These are phyloP conservation scores for Mollisiaceae sp. DNA, from an alignment of 2,329 filamentous ascomycete genomes.

Conservation along the genomic window DNA sequence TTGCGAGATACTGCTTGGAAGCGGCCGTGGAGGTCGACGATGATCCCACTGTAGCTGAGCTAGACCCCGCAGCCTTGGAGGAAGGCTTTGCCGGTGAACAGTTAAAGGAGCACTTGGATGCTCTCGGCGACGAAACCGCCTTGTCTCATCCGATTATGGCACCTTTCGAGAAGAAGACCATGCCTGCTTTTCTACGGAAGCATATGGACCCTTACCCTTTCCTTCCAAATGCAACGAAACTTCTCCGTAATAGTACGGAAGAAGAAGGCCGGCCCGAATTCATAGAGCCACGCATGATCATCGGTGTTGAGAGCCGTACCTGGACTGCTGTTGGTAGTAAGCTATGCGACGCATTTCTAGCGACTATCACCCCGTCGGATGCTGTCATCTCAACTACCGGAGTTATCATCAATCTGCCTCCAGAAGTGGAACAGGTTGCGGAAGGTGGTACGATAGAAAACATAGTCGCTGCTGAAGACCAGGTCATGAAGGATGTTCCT, in stretches of 20 bases:
- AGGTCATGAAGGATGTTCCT: slow-evolving; percentile 36
- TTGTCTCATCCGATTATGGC: slow-evolving; percentile 65
- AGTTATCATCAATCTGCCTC: slow-evolving; percentile 34
- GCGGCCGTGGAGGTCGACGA: slow-evolving; percentile 71
- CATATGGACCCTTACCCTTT: slow-evolving; percentile 67
- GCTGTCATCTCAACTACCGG: slow-evolving; percentile 23
- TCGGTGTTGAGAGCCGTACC: slow-evolving; percentile 33
- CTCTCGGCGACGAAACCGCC: slow-evolving; percentile 60
- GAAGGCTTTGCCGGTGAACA: slow-evolving; percentile 68
- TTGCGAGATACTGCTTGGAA: slow-evolving; percentile 67
- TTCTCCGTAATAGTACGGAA: slow-evolving; percentile 5
- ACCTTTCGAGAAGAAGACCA: slow-evolving; percentile 58
- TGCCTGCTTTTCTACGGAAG: slow-evolving; percentile 57
- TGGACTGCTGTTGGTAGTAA: slow-evolving; percentile 40
- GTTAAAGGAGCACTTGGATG: slow-evolving; percentile 58
- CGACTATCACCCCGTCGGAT: slow-evolving; percentile 15
- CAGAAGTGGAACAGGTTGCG: slow-evolving; percentile 18
- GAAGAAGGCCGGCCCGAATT: slow-evolving; percentile 20
- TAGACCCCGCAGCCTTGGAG: slow-evolving; percentile 66
- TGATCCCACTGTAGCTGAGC: slow-evolving; percentile 65
- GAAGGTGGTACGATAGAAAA: not conserved
- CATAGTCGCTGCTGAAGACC: slow-evolving; percentile 26
- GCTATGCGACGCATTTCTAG: slow-evolving; percentile 32
- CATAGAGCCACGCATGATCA: slow-evolving; percentile 19
- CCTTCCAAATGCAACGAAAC: slow-evolving; percentile 57